phyloP scores from a whole-genome alignment of 2,329 filamentous ascomycete genomes.

The Penicillium sp. region DNA sequence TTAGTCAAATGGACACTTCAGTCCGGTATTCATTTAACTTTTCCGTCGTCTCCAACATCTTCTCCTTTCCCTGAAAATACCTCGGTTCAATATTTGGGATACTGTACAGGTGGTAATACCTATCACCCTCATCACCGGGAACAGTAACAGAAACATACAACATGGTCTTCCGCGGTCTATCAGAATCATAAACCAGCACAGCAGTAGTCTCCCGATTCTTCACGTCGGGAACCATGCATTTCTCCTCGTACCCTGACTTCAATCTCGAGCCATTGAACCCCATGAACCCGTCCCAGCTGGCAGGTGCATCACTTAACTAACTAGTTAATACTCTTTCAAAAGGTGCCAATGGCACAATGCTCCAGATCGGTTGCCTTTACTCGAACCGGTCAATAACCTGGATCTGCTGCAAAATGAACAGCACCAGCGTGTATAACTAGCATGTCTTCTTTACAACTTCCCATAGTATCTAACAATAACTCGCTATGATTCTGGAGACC shows the following conservation, averaged over 20 bases:
- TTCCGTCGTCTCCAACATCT: conserved; percentile 30
- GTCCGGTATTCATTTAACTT: conserved; percentile 45
- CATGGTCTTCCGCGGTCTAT: conserved; percentile 61
- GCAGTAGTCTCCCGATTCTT: conserved; percentile 54
- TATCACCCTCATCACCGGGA: conserved; percentile 47
- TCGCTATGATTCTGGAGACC: too few species aligned
- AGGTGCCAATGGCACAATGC: conserved; percentile 60
- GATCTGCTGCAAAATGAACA: conserved; percentile 63
- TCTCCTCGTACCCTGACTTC: conserved; percentile 54
- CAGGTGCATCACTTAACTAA: conserved; percentile 58
- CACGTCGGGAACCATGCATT: conserved; percentile 53
- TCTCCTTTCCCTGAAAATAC: conserved; percentile 51
- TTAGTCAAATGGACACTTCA: conserved; percentile 49
- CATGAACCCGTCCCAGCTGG: conserved; percentile 41
- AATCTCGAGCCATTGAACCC: conserved; percentile 51
- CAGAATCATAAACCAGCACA: conserved; percentile 56
- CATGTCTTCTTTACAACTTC: conserved; percentile 52
- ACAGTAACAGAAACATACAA: conserved; percentile 47
- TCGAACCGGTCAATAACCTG: conserved; percentile 60
- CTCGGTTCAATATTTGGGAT: conserved; percentile 59
- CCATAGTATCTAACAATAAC: too few species aligned
- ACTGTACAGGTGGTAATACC: conserved; percentile 46
- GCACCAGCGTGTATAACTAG: conserved; percentile 56
- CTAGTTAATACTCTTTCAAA: conserved; percentile 56
- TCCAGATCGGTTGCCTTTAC: too few species aligned